Evolutionary conservation across 1,284 basidiomycete genomes (phyloP).

Genomic region (Ceratobasidium sp.): DNA sequence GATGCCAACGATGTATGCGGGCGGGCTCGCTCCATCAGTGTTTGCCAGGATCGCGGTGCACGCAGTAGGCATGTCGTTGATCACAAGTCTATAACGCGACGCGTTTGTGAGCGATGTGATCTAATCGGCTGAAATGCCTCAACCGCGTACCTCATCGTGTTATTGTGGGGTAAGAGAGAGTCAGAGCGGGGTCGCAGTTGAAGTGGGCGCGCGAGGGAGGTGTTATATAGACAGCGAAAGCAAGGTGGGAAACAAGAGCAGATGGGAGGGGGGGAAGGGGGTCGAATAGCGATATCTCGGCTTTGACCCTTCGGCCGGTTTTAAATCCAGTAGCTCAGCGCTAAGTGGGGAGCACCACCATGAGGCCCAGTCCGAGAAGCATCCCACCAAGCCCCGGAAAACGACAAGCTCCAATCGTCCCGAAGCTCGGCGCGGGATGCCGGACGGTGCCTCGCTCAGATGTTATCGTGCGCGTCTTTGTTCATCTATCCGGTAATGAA

Average conservation of each 20-base stretch:
- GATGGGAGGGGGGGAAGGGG: conserved; percentile 8
- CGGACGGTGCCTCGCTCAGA: conserved; percentile 22
- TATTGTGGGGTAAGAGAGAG: conserved; percentile 15
- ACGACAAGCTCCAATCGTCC: conserved; percentile 34
- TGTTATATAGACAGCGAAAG: conserved; percentile 23
- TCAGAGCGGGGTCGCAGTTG: conserved; percentile 19
- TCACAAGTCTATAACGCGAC: conserved; percentile 26
- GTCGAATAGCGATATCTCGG: conserved; percentile 19
- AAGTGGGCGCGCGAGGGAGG: background rate
- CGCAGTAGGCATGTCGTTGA: conserved; percentile 39
- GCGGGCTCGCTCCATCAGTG: conserved; percentile 35
- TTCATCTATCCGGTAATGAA: background rate
- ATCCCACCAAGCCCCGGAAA: conserved; percentile 5
- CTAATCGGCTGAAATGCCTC: conserved; percentile 39
- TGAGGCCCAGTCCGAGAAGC: conserved; percentile 37
- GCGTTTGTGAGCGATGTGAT: conserved; percentile 25
- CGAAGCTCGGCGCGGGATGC: conserved; percentile 16
- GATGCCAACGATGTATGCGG: conserved; percentile 36
- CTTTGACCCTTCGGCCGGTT: conserved; percentile 25
- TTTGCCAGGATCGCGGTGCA: conserved; percentile 39
- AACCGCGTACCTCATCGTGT: conserved; percentile 35
- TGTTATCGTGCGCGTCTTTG: conserved; percentile 2
- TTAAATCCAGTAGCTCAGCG: conserved; percentile 5
- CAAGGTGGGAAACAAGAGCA: conserved; percentile 3
- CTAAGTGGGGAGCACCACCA: conserved; percentile 26